phyloP scores from a whole-genome alignment of 306 rosid species.

The Biancaea sappan region DNA sequence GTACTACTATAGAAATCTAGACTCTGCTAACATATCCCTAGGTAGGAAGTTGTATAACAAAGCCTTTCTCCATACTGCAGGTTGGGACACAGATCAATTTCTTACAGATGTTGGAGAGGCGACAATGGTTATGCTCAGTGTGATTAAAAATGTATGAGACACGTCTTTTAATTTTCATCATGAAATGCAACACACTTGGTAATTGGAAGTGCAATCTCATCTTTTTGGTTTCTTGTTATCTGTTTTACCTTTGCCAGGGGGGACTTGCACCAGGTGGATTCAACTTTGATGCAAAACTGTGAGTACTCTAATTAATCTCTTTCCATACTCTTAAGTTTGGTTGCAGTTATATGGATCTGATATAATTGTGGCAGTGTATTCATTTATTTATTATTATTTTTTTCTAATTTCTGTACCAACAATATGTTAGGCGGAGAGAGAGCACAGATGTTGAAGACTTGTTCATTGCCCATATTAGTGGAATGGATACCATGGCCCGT shows the following conservation, averaged over 20 bases:
- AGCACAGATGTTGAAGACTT: conserved; percentile 96
- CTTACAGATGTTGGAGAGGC: conserved; percentile 87
- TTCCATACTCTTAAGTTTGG: neutral
- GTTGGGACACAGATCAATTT: conserved; percentile 99
- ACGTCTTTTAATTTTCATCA: neutral
- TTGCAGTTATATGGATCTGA: neutral
- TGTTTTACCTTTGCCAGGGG: conserved; percentile 48
- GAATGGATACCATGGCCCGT: conserved; percentile 94
- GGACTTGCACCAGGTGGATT: conserved; percentile 98
- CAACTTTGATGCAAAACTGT: conserved; percentile 98
- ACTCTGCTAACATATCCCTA: neutral
- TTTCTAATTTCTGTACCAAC: neutral
- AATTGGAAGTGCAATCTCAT: neutral
- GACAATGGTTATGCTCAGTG: conserved; percentile 79
- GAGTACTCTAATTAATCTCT: conserved; percentile 38
- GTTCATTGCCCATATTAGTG: conserved; percentile 84
- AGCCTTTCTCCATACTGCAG: conserved; percentile 46
- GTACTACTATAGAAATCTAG: neutral
- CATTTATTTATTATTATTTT: neutral
- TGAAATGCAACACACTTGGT: neutral
- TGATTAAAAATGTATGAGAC: conserved; percentile 72
- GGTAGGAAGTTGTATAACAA: conserved; percentile 22
- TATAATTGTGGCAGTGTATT: neutral
- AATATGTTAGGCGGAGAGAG: conserved; percentile 74
- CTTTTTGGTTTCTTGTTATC: neutral